Conservation (phyloP, 129 eudicot species). For the Mikania micrantha region DNA sequence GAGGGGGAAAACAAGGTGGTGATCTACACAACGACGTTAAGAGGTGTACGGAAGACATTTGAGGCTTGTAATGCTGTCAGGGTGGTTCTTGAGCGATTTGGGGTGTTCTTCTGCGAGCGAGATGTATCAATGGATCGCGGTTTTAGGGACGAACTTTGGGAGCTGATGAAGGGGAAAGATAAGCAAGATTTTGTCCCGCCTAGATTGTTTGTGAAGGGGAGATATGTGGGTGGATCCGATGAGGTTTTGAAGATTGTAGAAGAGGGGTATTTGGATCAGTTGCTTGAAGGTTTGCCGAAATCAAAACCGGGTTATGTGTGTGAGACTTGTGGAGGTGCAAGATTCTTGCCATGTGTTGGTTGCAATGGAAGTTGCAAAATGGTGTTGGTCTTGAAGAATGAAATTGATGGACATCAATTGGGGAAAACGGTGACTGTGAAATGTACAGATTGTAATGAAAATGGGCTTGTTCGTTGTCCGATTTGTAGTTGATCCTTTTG, state of each 20-base stretch:
- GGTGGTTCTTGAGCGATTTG: conserved; percentile 52
- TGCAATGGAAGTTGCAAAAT: conserved; percentile 91
- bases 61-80: conserved; percentile 81
- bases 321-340: conserved; percentile 65
- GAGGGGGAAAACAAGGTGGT: conserved; percentile 57
- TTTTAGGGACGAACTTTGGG: conserved; percentile 64
- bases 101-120: conserved; percentile 53
- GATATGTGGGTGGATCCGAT: conserved; percentile 79
- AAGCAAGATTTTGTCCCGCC: conserved; percentile 48
- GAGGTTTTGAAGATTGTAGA: conserved; percentile 61
- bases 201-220: conserved; percentile 67
- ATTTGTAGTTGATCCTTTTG: conserved; percentile 56
- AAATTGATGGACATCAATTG: conserved; percentile 11
- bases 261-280: conserved; percentile 51
- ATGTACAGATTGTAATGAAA: conserved; percentile 88
- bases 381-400: conserved; percentile 32
- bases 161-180: conserved; percentile 47
- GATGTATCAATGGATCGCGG: conserved; percentile 90
- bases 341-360: conserved; percentile 75
- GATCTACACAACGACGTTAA: conserved; percentile 64
- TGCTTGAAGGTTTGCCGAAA: conserved; percentile 67
- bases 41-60: conserved; percentile 78
- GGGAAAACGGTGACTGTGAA: conserved; percentile 36
- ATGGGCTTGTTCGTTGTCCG: conserved; percentile 84
- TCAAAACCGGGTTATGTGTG: conserved; percentile 54